A percentile compares a stretch with the other conserved stretches of the same genome.
Evolutionary conservation across 1,284 basidiomycete genomes (phyloP).

Genomic region (Phaffia rhodozyma): DNA sequence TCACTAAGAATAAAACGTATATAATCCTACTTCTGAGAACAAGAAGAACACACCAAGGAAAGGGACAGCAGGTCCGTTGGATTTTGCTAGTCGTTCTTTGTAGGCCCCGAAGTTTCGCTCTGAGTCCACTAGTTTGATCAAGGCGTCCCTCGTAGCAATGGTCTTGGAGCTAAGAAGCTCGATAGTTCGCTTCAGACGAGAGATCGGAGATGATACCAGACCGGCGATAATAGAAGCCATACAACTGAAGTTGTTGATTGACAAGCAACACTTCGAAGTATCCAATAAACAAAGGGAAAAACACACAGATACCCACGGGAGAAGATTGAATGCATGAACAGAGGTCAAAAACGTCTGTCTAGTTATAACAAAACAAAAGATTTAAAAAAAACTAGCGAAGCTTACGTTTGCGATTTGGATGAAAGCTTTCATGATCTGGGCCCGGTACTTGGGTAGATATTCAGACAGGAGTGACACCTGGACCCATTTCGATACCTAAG

Average conservation of each 20-base stretch:
- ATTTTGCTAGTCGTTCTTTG: constrained; percentile 66
- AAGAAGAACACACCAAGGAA: constrained; percentile 63
- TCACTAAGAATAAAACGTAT: no score
- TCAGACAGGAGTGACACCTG: constrained; percentile 60
- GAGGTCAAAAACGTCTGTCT: background rate
- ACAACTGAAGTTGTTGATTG: constrained; percentile 89
- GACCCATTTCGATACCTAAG: constrained; percentile 62
- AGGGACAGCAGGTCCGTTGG: constrained; percentile 90
- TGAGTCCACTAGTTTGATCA: constrained; percentile 76
- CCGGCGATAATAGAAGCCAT: constrained; percentile 95
- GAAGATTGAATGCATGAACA: background rate
- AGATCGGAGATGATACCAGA: constrained; percentile 83
- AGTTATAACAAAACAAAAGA: background rate
- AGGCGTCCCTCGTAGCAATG: constrained; percentile 39
- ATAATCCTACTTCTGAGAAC: background rate
- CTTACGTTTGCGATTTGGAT: constrained; percentile 80
- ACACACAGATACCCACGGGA: background rate
- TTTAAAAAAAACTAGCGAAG: constrained; percentile 17
- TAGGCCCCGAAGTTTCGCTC: constrained; percentile 91
- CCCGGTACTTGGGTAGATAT: constrained; percentile 67
- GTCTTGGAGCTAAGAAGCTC: constrained; percentile 37
- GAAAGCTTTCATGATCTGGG: constrained; percentile 71
- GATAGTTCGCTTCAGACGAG: constrained; percentile 85
- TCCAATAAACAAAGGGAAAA: background rate
- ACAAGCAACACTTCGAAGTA: constrained; percentile 63